Evolutionary conservation across 2,329 filamentous ascomycete genomes (phyloP), one percentile per base, ranked within the genome.

Genomic region (Pestalotiopsis sp.): DNA sequence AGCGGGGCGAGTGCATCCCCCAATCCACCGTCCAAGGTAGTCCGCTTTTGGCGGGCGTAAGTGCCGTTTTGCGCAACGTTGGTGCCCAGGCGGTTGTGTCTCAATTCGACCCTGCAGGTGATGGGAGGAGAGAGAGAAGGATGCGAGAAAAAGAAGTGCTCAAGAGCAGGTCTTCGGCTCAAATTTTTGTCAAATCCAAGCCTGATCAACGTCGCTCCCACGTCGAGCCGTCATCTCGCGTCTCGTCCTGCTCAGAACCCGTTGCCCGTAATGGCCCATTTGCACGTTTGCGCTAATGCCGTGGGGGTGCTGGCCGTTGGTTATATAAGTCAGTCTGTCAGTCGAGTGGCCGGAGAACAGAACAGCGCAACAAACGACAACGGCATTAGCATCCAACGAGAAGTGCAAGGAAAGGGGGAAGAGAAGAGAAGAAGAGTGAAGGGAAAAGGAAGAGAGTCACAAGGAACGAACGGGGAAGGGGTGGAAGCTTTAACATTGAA

Each of bases 401-500:
- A 61, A 20, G 25, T 52, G 36, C 23, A 59, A 67, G 67, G 67
- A 59, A 59, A 56, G 70, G 66, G 69, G 65, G 64, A 9, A 71
- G 66, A 67, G 62, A 68, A 68, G 61, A 69, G 69, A 68, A 65
- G 49, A 65, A 69, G 66, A 20, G 45, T 52, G 45, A 52, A 52
- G 67, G 69, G 69, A 69, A 57, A 70, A 70, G 71, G 67, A 72
- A 20, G 68, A 74, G 73, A 72, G 71, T 73, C 66, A 73, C 72
- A 75, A 75, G 72, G 74, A 76, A 74, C 72, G 74, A 76, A 74
- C 72, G 73, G 72, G 71, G 69, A 74, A 72, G 72, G 74, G 76
- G 77, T 76, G 78, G 75, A 69, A 76, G 68, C 68, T 69, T 69
- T 69, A 67, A 67, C 68, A 69, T 65, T 57, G 57, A 69, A 39